Conservation (phyloP, 164 flowering plant genomes). For the Amborella trichopoda region DNA sequence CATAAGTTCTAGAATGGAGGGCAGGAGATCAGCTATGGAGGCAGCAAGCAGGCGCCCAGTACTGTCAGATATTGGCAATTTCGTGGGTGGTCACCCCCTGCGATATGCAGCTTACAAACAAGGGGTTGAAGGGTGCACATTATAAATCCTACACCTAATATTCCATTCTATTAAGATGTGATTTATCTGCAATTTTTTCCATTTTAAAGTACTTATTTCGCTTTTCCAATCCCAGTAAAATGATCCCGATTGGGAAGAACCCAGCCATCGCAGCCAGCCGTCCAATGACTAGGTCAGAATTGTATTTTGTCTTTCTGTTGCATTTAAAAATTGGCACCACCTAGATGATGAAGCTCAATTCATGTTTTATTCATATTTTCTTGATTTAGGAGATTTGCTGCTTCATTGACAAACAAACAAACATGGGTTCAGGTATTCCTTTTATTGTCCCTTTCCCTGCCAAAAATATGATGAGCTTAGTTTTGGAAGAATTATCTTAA, state of each 20-base stretch:
- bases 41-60: constrained; percentile 54
- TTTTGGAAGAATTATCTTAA: too few species aligned
- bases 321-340: not conserved
- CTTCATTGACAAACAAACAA: constrained; percentile 43
- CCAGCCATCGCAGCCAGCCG: constrained; percentile 39
- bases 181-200: too few species aligned
- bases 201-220: too few species aligned
- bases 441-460: too few species aligned
- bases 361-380: not conserved
- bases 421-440: constrained; percentile 25
- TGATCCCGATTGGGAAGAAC: too few species aligned
- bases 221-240: too few species aligned
- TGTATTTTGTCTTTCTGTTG: not conserved
- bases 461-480: too few species aligned
- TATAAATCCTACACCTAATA: too few species aligned
- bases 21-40: constrained; percentile 21
- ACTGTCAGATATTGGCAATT: constrained; percentile 48
- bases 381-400: constrained; percentile 57
- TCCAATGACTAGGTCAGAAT: constrained; percentile 60
- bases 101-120: constrained; percentile 47
- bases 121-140: too few species aligned
- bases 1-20: constrained; percentile 20
- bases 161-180: constrained; percentile 11
- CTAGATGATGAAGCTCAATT: too few species aligned
- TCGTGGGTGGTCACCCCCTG: constrained; percentile 42